Percentiles rank a stretch among this genome's conserved stretches.
These are phyloP conservation scores for Thelonectria olida DNA, from an alignment of 2,329 filamentous ascomycete species.

Conservation along the genomic window DNA sequence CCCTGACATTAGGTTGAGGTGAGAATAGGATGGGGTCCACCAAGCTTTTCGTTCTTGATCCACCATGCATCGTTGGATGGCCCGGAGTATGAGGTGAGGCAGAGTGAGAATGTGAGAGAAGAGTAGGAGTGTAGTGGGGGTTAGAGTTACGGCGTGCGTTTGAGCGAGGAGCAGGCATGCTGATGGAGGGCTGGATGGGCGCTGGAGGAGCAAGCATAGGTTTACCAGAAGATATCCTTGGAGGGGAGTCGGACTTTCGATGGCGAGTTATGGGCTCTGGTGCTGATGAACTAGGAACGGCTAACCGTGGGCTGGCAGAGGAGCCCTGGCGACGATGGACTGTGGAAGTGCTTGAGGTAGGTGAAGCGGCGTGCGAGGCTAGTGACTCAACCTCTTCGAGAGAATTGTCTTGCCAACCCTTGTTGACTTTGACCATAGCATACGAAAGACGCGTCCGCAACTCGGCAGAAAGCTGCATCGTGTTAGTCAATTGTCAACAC, in stretches of 20 bases:
- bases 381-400: constrained; percentile 81
- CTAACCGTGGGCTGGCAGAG: constrained; percentile 64
- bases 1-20: constrained; percentile 70
- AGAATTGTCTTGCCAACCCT: constrained; percentile 84
- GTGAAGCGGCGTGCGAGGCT: constrained; percentile 74
- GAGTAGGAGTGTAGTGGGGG: constrained; percentile 57
- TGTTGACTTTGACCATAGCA: constrained; percentile 91
- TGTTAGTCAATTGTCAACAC: constrained; percentile 25
- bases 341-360: constrained; percentile 66
- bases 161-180: constrained; percentile 41
- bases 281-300: constrained; percentile 40
- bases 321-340: constrained; percentile 60
- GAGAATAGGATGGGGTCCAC: constrained; percentile 70
- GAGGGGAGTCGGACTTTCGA: constrained; percentile 50
- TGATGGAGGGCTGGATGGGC: constrained; percentile 61
- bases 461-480: constrained; percentile 74
- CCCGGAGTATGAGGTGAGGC: constrained; percentile 56
- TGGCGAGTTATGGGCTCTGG: constrained; percentile 35
- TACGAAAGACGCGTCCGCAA: constrained; percentile 88
- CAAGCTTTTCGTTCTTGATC: constrained; percentile 45
- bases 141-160: constrained; percentile 62
- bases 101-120: constrained; percentile 60
- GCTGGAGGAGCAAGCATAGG: constrained; percentile 62
- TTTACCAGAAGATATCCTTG: constrained; percentile 44
- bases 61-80: constrained; percentile 42